Evolutionary conservation across 164 flowering plant species (phyloP).

Genomic region (Euptelea pleiosperma): DNA sequence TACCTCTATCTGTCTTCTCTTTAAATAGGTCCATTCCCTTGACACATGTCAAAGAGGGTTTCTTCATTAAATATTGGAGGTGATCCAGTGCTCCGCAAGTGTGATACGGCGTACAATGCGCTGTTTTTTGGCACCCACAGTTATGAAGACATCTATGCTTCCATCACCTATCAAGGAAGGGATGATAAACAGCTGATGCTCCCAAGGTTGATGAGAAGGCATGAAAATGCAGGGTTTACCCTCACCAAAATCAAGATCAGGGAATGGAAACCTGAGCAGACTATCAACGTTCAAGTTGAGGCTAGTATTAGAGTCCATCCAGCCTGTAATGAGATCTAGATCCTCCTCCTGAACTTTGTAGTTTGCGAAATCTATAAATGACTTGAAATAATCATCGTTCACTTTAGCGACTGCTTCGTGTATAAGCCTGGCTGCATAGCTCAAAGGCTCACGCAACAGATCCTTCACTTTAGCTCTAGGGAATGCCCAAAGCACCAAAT

Average conservation of each 20-base stretch:
- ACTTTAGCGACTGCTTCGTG: slow-evolving; percentile 1
- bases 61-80: too few species aligned
- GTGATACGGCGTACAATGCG: too few species aligned
- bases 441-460: neutral
- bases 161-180: slow-evolving; percentile 6
- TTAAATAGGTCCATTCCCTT: too few species aligned
- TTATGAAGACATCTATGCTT: neutral
- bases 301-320: neutral
- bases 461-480: neutral
- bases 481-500: slow-evolving; percentile 13
- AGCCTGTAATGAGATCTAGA: neutral
- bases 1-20: too few species aligned
- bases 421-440: neutral
- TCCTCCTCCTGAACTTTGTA: neutral
- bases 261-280: slow-evolving; percentile 14
- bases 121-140: too few species aligned
- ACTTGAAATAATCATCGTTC: neutral
- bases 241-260: slow-evolving; percentile 12
- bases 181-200: neutral
- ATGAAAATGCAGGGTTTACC: slow-evolving; percentile 5
- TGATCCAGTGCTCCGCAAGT: too few species aligned
- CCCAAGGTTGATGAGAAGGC: slow-evolving; percentile 6
- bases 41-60: too few species aligned
- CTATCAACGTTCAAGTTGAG: slow-evolving; percentile 12
- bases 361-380: neutral